Evolutionary conservation across 2,329 filamentous ascomycete species (phyloP).

Genomic region (Metarhizium humberi): DNA sequence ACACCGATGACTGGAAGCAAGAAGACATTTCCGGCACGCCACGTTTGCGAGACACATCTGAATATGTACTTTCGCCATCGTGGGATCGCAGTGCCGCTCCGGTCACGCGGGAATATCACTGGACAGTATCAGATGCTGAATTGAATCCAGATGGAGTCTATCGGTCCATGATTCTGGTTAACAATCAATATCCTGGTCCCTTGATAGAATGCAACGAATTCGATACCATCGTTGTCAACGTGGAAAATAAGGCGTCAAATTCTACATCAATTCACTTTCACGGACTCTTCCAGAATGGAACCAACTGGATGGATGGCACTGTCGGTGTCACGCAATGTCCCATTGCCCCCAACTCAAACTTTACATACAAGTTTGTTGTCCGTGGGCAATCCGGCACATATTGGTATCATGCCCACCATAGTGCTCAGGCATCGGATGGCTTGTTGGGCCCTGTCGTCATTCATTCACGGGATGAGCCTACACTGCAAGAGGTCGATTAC

Average conservation of each 20-base stretch:
- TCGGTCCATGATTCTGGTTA: conserved; percentile 58
- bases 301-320: conserved; percentile 66
- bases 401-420: conserved; percentile 58
- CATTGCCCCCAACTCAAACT: conserved; percentile 51
- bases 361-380: conserved; percentile 62
- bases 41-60: conserved; percentile 24
- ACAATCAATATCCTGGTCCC: conserved; percentile 66
- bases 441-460: conserved; percentile 58
- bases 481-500: conserved; percentile 18
- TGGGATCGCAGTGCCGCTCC: conserved; percentile 47
- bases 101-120: conserved; percentile 46
- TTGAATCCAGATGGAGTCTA: conserved; percentile 52
- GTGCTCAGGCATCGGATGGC: conserved; percentile 58
- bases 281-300: conserved; percentile 68
- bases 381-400: conserved; percentile 38
- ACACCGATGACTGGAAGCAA: background rate
- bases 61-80: conserved; percentile 46
- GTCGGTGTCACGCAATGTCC: conserved; percentile 58
- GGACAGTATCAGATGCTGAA: conserved; percentile 47
- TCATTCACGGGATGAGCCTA: conserved; percentile 40
- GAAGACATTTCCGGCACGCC: conserved; percentile 15
- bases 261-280: conserved; percentile 67
- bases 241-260: conserved; percentile 59
- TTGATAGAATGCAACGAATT: conserved; percentile 65
- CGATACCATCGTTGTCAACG: conserved; percentile 59